Conservation (phyloP, 257 asterid genomes). For the Echium plantagineum region DNA sequence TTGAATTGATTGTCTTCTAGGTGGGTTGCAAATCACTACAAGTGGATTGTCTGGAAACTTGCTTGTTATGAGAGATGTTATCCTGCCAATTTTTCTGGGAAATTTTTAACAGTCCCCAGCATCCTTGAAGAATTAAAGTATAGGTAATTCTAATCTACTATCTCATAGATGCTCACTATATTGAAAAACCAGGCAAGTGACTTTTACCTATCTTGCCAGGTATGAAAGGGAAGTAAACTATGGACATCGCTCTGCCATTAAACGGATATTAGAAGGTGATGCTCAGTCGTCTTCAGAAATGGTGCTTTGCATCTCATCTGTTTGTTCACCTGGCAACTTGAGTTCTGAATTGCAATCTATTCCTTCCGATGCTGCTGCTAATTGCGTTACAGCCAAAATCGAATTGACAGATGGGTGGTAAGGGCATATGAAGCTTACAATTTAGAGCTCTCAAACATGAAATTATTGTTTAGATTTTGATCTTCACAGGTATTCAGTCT, state of each 20-base stretch:
- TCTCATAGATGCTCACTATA: slow-evolving; percentile 7
- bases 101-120: slow-evolving; percentile 51
- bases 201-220: slow-evolving; percentile 28
- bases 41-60: not conserved
- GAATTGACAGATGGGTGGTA: slow-evolving; percentile 98
- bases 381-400: slow-evolving; percentile 33
- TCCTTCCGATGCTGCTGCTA: slow-evolving; percentile 21
- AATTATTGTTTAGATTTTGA: not conserved
- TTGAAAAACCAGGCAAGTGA: slow-evolving; percentile 9
- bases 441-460: not conserved
- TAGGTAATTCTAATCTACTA: slow-evolving; percentile 37
- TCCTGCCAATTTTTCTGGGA: slow-evolving; percentile 58
- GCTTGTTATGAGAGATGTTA: not conserved
- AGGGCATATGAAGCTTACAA: slow-evolving; percentile 18
- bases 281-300: slow-evolving; percentile 66
- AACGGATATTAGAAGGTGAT: slow-evolving; percentile 82
- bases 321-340: slow-evolving; percentile 27
- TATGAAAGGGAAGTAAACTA: slow-evolving; percentile 89
- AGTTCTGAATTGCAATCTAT: slow-evolving; percentile 27
- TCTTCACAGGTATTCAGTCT: slow-evolving; percentile 59
- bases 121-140: slow-evolving; percentile 85
- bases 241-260: slow-evolving; percentile 88
- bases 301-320: slow-evolving; percentile 80
- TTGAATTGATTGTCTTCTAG: not conserved
- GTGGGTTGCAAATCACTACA: slow-evolving; percentile 7